Conservation (phyloP, 495 filamentous ascomycete genomes). For the Astrothelium macrocarpum region DNA sequence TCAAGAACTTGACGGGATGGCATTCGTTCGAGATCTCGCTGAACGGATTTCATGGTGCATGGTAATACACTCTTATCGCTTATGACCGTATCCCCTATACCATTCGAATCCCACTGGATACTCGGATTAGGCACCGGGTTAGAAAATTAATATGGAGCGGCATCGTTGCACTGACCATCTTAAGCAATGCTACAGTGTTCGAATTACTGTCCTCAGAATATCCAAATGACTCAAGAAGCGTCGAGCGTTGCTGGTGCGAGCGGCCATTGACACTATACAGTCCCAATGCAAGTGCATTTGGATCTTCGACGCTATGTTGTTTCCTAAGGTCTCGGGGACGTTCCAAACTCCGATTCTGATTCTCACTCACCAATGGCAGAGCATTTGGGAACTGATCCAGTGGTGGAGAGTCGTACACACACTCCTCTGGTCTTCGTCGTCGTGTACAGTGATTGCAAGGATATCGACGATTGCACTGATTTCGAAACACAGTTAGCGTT, state of each 20-base stretch:
- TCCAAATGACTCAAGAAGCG: constrained; percentile 7
- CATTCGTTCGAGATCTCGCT: constrained; percentile 16
- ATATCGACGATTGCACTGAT: constrained; percentile 10
- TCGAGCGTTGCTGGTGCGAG: neutral
- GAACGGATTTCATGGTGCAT: no score
- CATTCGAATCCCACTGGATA: no score
- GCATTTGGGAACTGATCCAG: neutral
- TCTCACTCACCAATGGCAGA: no score
- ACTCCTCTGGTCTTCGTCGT: constrained; percentile 5
- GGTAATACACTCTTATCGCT: no score
- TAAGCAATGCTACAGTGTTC: constrained; percentile 5
- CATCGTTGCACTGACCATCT: neutral
- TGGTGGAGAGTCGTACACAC: neutral
- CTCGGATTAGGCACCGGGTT: no score
- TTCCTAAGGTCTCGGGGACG: neutral
- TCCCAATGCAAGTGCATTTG: neutral
- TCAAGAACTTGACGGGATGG: constrained; percentile 23
- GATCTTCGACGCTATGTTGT: neutral
- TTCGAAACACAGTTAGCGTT: neutral
- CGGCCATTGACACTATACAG: neutral
- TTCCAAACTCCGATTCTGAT: no score
- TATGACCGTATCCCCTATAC: no score
- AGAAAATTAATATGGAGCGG: no score
- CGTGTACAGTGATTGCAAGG: constrained; percentile 10
- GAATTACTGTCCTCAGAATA: constrained; percentile 7